A percentile compares a stretch with the other conserved stretches of the same genome.
These are phyloP conservation scores for Chaetomium sp. DNA, from an alignment of 2,329 filamentous ascomycete species.

Conservation along the genomic window DNA sequence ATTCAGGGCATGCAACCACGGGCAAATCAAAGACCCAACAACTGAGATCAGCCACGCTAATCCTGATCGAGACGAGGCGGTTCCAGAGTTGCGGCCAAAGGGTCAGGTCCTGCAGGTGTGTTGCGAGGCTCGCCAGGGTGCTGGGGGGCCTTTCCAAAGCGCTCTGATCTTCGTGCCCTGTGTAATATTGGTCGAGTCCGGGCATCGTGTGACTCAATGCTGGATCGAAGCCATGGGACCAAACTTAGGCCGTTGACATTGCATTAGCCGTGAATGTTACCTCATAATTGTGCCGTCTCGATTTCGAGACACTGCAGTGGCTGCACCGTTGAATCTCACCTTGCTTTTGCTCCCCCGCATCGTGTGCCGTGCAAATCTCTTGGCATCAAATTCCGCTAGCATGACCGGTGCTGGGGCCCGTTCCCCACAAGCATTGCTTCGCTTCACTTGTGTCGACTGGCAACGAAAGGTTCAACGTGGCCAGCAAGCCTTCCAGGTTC, in stretches of 20 bases:
- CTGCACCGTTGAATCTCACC: not conserved
- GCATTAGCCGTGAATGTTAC: not conserved
- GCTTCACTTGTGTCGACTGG: constrained; percentile 10
- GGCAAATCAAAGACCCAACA: not conserved
- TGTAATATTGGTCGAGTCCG: not conserved
- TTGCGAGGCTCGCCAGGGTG: too few species aligned
- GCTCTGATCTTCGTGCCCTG: not conserved
- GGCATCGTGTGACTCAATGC: not conserved
- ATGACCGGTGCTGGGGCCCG: not conserved
- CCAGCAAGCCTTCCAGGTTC: not conserved
- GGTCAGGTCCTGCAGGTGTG: not conserved
- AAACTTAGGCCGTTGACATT: not conserved
- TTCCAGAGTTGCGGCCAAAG: not conserved
- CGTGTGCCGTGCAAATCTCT: not conserved
- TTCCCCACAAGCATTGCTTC: not conserved
- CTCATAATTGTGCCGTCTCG: not conserved
- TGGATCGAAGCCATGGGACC: not conserved
- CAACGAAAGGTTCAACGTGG: constrained; percentile 7
- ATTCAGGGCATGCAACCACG: not conserved
- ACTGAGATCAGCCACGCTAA: constrained; percentile 11
- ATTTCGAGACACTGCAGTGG: not conserved
- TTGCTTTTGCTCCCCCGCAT: constrained; percentile 12
- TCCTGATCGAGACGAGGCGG: not conserved
- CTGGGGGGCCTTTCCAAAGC: too few species aligned
- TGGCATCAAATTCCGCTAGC: constrained; percentile 6